Evolutionary conservation across 805 yeast species (phyloP).

Genomic region (Yamadazyma tumulicola): DNA sequence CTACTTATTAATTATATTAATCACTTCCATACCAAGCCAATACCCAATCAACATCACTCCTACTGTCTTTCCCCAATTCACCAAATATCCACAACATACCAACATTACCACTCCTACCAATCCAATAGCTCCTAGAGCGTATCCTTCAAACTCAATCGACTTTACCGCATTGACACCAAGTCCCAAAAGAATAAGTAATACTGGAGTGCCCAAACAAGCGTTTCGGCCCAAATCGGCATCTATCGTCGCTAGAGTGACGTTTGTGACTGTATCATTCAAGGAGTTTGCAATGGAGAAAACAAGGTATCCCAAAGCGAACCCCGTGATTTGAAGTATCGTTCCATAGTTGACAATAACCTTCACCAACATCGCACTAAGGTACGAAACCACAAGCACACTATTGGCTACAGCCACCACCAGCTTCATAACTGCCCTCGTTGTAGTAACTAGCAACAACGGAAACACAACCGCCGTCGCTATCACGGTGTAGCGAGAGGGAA

Average conservation of each 20-base stretch:
- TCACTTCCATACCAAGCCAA: conserved; percentile 18
- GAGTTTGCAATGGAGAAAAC: conserved; percentile 50
- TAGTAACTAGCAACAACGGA: too few species aligned
- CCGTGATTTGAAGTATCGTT: conserved; percentile 39
- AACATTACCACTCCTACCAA: neutral
- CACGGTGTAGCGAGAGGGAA: neutral
- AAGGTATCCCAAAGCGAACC: conserved; percentile 47
- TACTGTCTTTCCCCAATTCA: conserved; percentile 22
- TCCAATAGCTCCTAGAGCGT: neutral
- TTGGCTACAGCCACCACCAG: too few species aligned
- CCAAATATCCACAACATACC: neutral
- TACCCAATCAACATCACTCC: conserved; percentile 21
- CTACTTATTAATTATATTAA: conserved; percentile 16
- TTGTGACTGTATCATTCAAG: conserved; percentile 50
- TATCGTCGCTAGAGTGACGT: conserved; percentile 43
- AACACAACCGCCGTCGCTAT: too few species aligned
- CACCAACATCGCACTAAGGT: conserved; percentile 22
- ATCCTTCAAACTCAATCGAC: neutral
- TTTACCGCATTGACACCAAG: conserved; percentile 45
- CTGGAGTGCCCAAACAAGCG: conserved; percentile 54
- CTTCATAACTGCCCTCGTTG: too few species aligned
- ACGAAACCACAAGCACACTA: conserved; percentile 25
- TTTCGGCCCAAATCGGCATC: conserved; percentile 41
- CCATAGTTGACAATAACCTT: conserved; percentile 43
- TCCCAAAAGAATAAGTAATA: conserved; percentile 46